Base-by-base conservation (phyloP, 768 basidiomycete species). In the Boletus subparvulus region DNA sequence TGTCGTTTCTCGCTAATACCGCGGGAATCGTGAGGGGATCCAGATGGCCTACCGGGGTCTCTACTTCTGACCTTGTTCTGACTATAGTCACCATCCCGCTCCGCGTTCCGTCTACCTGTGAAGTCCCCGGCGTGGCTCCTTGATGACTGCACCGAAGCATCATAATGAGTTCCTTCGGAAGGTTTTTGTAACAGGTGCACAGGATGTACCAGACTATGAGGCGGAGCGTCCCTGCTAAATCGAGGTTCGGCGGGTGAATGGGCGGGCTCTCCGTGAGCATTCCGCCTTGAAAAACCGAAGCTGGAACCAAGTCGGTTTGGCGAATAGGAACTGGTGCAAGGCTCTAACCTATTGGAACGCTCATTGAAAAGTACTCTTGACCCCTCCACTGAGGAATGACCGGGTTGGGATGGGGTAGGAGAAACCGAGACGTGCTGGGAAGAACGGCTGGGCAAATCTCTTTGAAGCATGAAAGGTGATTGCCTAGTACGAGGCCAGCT, bases 301-400 rank as follows among this genome's bases (percentile, higher is more conserved):
- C 53, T 55, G 50, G 74, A 65, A 45, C 73, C 74, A 49, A 78
- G 64, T 30, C 81, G 77, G 48, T 71, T 73, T 51, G 74, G 61
- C 36, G 79, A 76, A 62, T 80, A 77, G n/a, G 74, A 56, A 61
- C 78, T 81, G 54, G 78, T 83, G 64, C 90, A 92, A 3, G 92
- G 90, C 72, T 98, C 96, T 54, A 98, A 74, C 60, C 86, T 82
- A 66, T 97, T 98, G 11, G 89, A 91, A 4, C 90, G 86, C 65
- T 96, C 97, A 66, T 99, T 98, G 79, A 98, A 99, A n/a, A 99
- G 78, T 1, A 87, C 87, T 41, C 90, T 83, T 35, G 88, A 80
- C 3, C 79, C 72, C 40, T 87, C 84, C 57, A 80, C 77, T 10
- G 83, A 80, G 10, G 83, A 80, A 52, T 78, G 75, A 21, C 74